Evolutionary conservation across 192 early-diverging fungal species (phyloP), one percentile per base, ranked within the genome.

Genomic region (Backusella circina): DNA sequence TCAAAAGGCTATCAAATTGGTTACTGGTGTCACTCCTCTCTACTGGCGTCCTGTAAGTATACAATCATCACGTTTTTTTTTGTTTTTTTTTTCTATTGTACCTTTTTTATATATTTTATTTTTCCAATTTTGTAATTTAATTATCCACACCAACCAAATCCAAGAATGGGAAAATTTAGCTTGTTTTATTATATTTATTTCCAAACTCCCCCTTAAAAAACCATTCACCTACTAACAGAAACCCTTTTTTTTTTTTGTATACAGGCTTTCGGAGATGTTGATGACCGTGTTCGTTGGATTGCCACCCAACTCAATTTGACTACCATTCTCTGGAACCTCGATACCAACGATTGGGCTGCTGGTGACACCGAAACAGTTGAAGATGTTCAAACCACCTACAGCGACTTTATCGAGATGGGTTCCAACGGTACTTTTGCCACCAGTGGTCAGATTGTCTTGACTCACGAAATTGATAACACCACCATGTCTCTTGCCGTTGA

Each of bases 211-310:
- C 21, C 39, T 28, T 41, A 36, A 28, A 41, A n/a, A 21, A 16
- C 9, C 0, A 28, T 2, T 3, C 31, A 9, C 36, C 21, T 37
- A 26, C 37, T 70, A 35, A 33, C 23, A 23, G 10, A 61, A 28
- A 13, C 44, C 3, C 16, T 70, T 21, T 54, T 76, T 35, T 37
- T 23, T 57, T 23, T n/a, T n/a, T n/a, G n/a, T 65, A 16, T 36
- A 31, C 65, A 76, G 75, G 73, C 86, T 44, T 84, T 75, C 31
- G 89, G 89, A 65, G 88, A 90, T 80, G 81, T 88, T 37, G 90
- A 91, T 70, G 86, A 88, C 16, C 80, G 90, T 64, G 85, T 90
- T 32, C 82, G 89, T 31, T 70, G 71, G 68, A 87, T 90, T 75
- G 83, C 86, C 7, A 66, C 75, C 26, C 85, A 88, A 44, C 74